A percentile compares a stretch with the other conserved stretches of the same genome.
Conservation (phyloP, 768 basidiomycete species). For the Tylopilus sp. region DNA sequence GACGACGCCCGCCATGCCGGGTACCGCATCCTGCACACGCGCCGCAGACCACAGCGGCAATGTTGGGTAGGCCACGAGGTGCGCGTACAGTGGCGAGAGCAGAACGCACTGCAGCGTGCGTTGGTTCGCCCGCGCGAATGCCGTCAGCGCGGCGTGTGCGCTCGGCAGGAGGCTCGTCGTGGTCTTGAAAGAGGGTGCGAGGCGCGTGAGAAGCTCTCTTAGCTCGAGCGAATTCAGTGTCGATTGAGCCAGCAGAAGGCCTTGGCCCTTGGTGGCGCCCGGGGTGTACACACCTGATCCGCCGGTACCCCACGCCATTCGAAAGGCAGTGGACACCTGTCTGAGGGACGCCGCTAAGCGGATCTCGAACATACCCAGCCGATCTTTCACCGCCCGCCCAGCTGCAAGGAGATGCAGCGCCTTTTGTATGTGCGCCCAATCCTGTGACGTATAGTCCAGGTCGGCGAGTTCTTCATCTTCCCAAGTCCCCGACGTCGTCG, state of each 20-base stretch:
- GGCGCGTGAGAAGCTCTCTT: conserved; percentile 32
- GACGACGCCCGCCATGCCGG: conserved; percentile 39
- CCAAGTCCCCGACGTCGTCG: conserved; percentile 21
- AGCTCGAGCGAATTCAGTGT: conserved; percentile 79
- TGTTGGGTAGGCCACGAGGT: conserved; percentile 68
- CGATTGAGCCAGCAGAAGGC: conserved; percentile 78
- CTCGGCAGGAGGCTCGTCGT: conserved; percentile 44
- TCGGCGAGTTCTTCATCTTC: conserved; percentile 65
- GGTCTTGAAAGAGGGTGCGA: conserved; percentile 18
- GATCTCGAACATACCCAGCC: conserved; percentile 63
- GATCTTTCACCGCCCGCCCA: conserved; percentile 68
- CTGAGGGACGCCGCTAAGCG: conserved; percentile 58
- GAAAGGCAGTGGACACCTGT: conserved; percentile 59
- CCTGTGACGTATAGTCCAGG: conserved; percentile 82
- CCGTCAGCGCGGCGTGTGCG: conserved; percentile 52
- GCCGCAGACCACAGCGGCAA: conserved; percentile 62
- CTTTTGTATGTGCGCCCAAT: conserved; percentile 85
- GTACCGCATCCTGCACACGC: conserved; percentile 21
- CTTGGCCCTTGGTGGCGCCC: conserved; percentile 61
- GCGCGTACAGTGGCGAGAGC: conserved; percentile 73
- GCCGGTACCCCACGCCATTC: conserved; percentile 47
- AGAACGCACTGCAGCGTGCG: conserved; percentile 77
- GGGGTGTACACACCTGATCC: conserved; percentile 53
- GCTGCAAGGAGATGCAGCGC: conserved; percentile 82
- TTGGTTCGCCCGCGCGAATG: conserved; percentile 74